These are phyloP conservation scores for Vaccinium darrowii DNA, from an alignment of 148 eudicot species.

Conservation along the genomic window DNA sequence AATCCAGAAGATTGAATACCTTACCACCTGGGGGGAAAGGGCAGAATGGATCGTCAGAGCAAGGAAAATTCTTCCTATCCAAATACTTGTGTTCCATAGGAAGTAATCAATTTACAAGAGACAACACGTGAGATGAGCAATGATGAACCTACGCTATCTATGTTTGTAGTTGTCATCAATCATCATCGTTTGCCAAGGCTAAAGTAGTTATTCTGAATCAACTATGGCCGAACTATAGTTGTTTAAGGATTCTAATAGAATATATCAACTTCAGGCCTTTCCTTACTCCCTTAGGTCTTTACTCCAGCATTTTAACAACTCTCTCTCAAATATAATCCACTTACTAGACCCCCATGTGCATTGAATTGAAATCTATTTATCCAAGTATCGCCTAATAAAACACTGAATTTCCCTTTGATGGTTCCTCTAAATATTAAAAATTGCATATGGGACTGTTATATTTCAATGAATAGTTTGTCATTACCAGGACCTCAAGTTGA, in stretches of 20 bases:
- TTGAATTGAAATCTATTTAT: not conserved
- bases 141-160: not conserved
- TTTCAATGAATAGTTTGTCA: not conserved
- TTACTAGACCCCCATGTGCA: not conserved
- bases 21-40: not conserved
- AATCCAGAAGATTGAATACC: slow-evolving; percentile 1
- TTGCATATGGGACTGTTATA: not conserved
- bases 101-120: not conserved
- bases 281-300: not conserved
- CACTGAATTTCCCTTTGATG: not conserved
- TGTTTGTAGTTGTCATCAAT: not conserved
- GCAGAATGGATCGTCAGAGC: not conserved
- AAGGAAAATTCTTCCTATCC: not conserved
- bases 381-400: not conserved
- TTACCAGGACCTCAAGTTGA: not conserved
- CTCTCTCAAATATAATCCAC: not conserved
- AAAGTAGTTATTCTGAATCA: not conserved
- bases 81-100: not conserved
- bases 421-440: not conserved
- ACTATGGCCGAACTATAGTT: not conserved
- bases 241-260: not conserved
- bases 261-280: not conserved
- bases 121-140: not conserved
- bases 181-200: not conserved
- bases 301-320: not conserved